Evolutionary conservation across 2,329 filamentous ascomycete genomes (phyloP).

Genomic region (Paraphoma sp.): DNA sequence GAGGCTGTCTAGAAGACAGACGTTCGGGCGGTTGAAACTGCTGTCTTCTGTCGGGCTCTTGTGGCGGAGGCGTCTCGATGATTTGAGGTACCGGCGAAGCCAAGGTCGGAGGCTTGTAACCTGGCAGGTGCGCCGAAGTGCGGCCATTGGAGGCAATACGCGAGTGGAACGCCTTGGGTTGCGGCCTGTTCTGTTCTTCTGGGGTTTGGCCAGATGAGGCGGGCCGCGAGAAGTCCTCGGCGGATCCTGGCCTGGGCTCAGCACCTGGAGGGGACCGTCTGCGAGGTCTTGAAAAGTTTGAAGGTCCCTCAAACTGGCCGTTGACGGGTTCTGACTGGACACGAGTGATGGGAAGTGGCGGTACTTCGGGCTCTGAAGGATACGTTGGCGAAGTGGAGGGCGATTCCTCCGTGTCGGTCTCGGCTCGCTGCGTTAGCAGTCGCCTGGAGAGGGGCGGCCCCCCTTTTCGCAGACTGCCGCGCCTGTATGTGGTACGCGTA

Average conservation of each 20-base stretch:
- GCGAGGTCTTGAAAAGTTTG: constrained; percentile 68
- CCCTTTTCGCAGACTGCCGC: constrained; percentile 83
- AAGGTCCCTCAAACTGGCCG: constrained; percentile 36
- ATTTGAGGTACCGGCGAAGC: constrained; percentile 60
- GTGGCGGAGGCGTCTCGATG: constrained; percentile 65
- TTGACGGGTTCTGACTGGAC: constrained; percentile 74
- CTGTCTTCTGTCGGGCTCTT: constrained; percentile 40
- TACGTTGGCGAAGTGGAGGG: constrained; percentile 58
- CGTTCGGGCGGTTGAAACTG: constrained; percentile 57
- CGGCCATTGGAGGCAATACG: constrained; percentile 63
- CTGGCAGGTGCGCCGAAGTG: constrained; percentile 60
- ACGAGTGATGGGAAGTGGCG: constrained; percentile 59
- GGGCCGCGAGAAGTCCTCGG: constrained; percentile 29
- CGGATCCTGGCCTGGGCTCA: constrained; percentile 26
- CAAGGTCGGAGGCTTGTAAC: constrained; percentile 46
- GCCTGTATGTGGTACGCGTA: constrained; percentile 88
- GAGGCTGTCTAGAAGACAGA: constrained; percentile 55
- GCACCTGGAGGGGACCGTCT: constrained; percentile 36
- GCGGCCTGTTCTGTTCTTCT: constrained; percentile 41
- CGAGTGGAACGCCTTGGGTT: constrained; percentile 62
- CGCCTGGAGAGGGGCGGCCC: constrained; percentile 78
- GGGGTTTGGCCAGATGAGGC: constrained; percentile 27
- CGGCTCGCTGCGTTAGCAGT: constrained; percentile 65
- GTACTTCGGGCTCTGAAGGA: constrained; percentile 47
- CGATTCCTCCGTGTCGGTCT: constrained; percentile 64